Base-by-base conservation (phyloP, 352 stramenopile genomes). In the Globisporangium radiosum region DNA sequence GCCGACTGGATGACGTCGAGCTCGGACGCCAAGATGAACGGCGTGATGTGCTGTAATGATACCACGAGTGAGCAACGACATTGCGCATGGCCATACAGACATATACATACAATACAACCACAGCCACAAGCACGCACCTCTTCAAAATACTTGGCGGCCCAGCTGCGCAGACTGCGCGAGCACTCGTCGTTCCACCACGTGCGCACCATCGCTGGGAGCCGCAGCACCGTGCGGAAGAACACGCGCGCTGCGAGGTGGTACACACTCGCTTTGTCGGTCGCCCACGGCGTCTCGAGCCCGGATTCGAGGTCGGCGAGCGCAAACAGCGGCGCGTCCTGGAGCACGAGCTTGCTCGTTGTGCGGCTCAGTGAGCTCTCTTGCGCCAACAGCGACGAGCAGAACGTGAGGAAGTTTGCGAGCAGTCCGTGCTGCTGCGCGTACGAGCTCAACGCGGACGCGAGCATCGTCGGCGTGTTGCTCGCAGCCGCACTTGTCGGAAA, bases 111-210 rank as follows among this genome's bases (percentile, higher is more conserved):
- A 11, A 47, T 45, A 64, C 25, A 39, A 38, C 17, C 38, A 42
- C 14, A 71, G 25, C 25, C 25, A 51, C 19, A 51, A 54, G 25
- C 25, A 48, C 52, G 19, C 64, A 87, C 75, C 66, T 96, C 81
- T 71, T 92, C 78, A 63, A 92, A 95, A 70, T 96, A 96, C 56
- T 94, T 94, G 54, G 74, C 71, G 33, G 87, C 83, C 87, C 88
- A 96, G 60, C 75, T 90, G 49, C 83, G 78, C 11, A 87, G 69
- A 33, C 78, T 87, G 19, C 87, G 78, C 7, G 74, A 83, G 65
- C 88, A 97, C 25, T 93, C 81, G 54, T 97, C 87, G 42, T 94
- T 94, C 87, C 87, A 97, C 87, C 88, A 97, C 11, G 85, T 80
- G 36, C 88, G 85, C 52, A 94, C 86, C 71, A 97, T 91, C 7